These are phyloP conservation scores for Aspergillus sp. DNA, from an alignment of 2,329 filamentous ascomycete species.

Conservation along the genomic window DNA sequence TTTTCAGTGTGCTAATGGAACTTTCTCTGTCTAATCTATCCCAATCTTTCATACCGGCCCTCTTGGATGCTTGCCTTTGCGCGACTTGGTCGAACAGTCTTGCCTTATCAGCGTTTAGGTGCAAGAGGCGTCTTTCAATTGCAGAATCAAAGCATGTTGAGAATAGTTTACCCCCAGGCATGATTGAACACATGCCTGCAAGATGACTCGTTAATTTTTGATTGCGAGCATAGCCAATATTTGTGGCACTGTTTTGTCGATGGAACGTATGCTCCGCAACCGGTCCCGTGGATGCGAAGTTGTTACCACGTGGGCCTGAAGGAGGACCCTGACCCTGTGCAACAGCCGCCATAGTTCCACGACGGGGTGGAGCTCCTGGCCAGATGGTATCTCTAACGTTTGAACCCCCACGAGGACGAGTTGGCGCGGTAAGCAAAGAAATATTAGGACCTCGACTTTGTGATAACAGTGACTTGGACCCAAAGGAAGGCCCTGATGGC, in stretches of 20 bases:
- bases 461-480: conserved; percentile 27
- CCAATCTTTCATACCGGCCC: conserved; percentile 41
- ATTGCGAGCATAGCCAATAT: conserved; percentile 30
- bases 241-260: conserved; percentile 30
- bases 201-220: conserved; percentile 37
- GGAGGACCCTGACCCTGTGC: conserved; percentile 28
- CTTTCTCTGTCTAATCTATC: conserved; percentile 42
- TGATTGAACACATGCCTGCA: conserved; percentile 30
- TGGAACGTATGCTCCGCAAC: conserved; percentile 28
- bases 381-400: conserved; percentile 30
- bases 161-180: conserved; percentile 38
- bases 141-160: conserved; percentile 32
- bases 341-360: conserved; percentile 22
- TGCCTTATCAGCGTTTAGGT: conserved; percentile 40
- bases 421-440: conserved; percentile 42
- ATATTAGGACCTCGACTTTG: conserved; percentile 33
- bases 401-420: conserved; percentile 38
- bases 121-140: conserved; percentile 38
- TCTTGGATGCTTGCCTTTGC: conserved; percentile 39
- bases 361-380: conserved; percentile 26
- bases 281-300: conserved; percentile 19
- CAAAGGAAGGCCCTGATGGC: conserved; percentile 34
- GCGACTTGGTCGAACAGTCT: conserved; percentile 38
- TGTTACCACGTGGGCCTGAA: conserved; percentile 29
- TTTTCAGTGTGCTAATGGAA: conserved; percentile 40